Conservation (phyloP, 192 early-diverging fungal species). For the Thamnidium elegans region DNA sequence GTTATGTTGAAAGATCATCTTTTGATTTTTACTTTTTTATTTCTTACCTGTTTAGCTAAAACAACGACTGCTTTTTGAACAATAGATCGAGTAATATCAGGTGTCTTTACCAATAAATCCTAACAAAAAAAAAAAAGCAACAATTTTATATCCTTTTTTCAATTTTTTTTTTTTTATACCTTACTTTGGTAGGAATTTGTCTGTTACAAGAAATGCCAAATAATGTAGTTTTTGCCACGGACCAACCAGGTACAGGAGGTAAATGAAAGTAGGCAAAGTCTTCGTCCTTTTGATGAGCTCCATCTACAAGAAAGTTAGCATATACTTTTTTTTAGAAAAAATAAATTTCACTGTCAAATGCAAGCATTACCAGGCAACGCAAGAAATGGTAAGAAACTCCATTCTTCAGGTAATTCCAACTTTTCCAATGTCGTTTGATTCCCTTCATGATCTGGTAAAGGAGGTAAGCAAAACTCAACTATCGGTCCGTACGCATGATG, state of each 20-base stretch:
- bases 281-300: conserved; percentile 75
- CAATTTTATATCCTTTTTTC: neutral
- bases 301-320: conserved; percentile 40
- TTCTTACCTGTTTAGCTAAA: conserved; percentile 56
- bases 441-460: conserved; percentile 41
- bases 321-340: neutral
- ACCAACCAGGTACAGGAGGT: conserved; percentile 66
- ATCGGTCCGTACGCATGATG: conserved; percentile 57
- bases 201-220: conserved; percentile 84
- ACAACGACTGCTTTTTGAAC: conserved; percentile 84
- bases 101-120: conserved; percentile 67
- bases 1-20: neutral
- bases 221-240: conserved; percentile 55
- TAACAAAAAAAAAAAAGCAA: conserved; percentile 14
- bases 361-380: conserved; percentile 59
- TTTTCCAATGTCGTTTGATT: conserved; percentile 30
- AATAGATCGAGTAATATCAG: conserved; percentile 74
- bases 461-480: conserved; percentile 48
- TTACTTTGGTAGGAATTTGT: conserved; percentile 68
- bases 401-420: conserved; percentile 71
- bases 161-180: neutral
- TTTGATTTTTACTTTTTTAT: neutral
- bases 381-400: conserved; percentile 78
- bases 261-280: conserved; percentile 85
- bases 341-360: neutral